Evolutionary conservation across 768 basidiomycete genomes (phyloP).

Genomic region (Kwoniella dejecticola): DNA sequence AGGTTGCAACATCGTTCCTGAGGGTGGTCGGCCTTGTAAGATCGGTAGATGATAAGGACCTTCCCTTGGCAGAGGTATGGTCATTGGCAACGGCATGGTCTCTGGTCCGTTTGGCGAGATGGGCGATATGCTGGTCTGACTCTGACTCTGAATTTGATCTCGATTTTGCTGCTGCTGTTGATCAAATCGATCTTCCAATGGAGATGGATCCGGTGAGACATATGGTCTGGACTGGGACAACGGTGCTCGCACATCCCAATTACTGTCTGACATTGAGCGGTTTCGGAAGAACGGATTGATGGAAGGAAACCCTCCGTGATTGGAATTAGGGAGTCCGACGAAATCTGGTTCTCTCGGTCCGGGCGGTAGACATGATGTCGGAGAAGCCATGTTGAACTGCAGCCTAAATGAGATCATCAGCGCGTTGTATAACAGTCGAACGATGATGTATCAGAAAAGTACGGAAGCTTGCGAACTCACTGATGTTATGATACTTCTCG

Average conservation of each 20-base stretch:
- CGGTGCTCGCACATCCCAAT: slow-evolving; percentile 8
- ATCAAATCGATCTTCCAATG: slow-evolving; percentile 4
- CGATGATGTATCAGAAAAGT: no score
- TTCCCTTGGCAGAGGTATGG: no score
- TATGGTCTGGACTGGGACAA: slow-evolving; percentile 18
- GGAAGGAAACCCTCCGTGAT: not conserved
- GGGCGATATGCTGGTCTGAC: no score
- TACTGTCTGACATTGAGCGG: not conserved
- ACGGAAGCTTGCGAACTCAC: no score
- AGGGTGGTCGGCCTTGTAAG: not conserved
- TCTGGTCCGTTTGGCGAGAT: no score
- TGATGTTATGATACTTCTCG: no score
- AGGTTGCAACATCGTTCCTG: not conserved
- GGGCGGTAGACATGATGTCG: slow-evolving; percentile 6
- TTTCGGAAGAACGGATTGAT: slow-evolving; percentile 1
- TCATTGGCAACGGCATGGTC: no score
- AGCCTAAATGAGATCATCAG: not conserved
- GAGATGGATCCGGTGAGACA: slow-evolving; percentile 19
- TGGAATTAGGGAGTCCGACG: not conserved
- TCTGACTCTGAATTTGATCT: no score
- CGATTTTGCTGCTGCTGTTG: no score
- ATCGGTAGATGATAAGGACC: not conserved
- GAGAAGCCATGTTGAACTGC: not conserved
- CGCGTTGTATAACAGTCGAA: no score
- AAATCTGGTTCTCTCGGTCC: slow-evolving; percentile 11